Evolutionary conservation across 2,329 filamentous ascomycete genomes (phyloP).

Genomic region (Ophiosphaerella korrae): DNA sequence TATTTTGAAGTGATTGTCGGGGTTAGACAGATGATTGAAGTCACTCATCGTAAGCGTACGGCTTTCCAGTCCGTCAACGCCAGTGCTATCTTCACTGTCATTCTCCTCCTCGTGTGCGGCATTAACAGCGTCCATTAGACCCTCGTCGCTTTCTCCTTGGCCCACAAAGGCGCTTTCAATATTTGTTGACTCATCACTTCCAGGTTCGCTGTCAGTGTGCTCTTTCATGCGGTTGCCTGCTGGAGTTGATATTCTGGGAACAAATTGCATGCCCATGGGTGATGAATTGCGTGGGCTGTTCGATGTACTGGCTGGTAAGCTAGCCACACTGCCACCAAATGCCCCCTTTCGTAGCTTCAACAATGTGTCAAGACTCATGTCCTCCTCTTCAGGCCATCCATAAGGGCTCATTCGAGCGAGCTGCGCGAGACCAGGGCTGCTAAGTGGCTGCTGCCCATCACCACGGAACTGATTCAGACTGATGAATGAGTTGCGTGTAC

Average conservation of each 20-base stretch:
- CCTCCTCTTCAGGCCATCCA: conserved; percentile 62
- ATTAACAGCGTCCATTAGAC: conserved; percentile 37
- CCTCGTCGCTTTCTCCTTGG: conserved; percentile 25
- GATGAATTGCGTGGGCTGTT: conserved; percentile 46
- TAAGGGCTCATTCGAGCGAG: conserved; percentile 64
- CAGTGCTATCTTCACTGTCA: conserved; percentile 16
- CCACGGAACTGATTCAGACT: conserved; percentile 62
- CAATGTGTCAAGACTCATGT: conserved; percentile 75
- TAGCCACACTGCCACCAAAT: conserved; percentile 81
- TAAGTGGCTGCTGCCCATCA: conserved; percentile 57
- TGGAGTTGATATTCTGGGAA: conserved; percentile 35
- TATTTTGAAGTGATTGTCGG: conserved; percentile 13
- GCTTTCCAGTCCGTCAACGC: conserved; percentile 32
- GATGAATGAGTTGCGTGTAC: conserved; percentile 89
- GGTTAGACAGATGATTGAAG: conserved; percentile 36
- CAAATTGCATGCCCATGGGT: conserved; percentile 45
- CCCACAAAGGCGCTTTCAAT: conserved; percentile 23
- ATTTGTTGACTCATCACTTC: conserved; percentile 33
- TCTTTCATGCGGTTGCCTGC: conserved; percentile 35
- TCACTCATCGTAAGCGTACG: conserved; percentile 40
- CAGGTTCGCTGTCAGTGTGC: conserved; percentile 28
- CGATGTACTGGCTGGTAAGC: conserved; percentile 60
- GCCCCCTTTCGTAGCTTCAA: conserved; percentile 74
- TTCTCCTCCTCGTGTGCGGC: conserved; percentile 27
- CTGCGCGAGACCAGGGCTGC: conserved; percentile 77